These are phyloP conservation scores for Acer campestre DNA, from an alignment of 345 rosid genomes.

Conservation along the genomic window DNA sequence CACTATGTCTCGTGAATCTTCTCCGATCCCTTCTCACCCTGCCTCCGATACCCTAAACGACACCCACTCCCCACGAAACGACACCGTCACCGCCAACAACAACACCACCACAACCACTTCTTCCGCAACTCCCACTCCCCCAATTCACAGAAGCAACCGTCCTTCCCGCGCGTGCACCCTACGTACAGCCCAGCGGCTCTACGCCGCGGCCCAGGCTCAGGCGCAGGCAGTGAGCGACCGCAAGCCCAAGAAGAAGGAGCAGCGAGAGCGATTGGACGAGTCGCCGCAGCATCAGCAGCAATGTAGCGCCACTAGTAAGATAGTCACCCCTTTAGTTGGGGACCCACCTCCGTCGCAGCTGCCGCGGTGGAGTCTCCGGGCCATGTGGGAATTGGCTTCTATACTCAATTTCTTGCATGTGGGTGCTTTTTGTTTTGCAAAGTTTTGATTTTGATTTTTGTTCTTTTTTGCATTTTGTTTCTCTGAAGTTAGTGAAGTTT, in stretches of 20 bases:
- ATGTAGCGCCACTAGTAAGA: slow-evolving; percentile 58
- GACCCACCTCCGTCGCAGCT: slow-evolving; percentile 81
- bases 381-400: slow-evolving; percentile 99
- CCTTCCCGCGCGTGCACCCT: slow-evolving; percentile 96
- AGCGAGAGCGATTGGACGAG: slow-evolving; percentile 33
- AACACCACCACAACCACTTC: slow-evolving; percentile 9
- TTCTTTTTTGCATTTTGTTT: slow-evolving; percentile 10
- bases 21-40: slow-evolving; percentile 51
- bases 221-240: slow-evolving; percentile 59
- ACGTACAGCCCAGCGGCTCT: slow-evolving; percentile 77
- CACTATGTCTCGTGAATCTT: slow-evolving; percentile 54
- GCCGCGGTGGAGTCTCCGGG: slow-evolving; percentile 94
- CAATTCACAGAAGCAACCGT: slow-evolving; percentile 64
- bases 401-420: slow-evolving; percentile 97
- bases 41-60: slow-evolving; percentile 37
- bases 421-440: slow-evolving; percentile 32
- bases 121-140: slow-evolving; percentile 18
- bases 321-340: slow-evolving; percentile 76
- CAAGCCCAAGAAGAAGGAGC: slow-evolving; percentile 63
- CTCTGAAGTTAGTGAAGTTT: slow-evolving; percentile 11
- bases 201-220: slow-evolving; percentile 41
- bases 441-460: slow-evolving; percentile 21
- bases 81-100: not conserved
- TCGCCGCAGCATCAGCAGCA: slow-evolving; percentile 47
- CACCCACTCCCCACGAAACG: slow-evolving; percentile 31